Conservation (phyloP, 495 filamentous ascomycete species). For the Aspergillus hancockii region DNA sequence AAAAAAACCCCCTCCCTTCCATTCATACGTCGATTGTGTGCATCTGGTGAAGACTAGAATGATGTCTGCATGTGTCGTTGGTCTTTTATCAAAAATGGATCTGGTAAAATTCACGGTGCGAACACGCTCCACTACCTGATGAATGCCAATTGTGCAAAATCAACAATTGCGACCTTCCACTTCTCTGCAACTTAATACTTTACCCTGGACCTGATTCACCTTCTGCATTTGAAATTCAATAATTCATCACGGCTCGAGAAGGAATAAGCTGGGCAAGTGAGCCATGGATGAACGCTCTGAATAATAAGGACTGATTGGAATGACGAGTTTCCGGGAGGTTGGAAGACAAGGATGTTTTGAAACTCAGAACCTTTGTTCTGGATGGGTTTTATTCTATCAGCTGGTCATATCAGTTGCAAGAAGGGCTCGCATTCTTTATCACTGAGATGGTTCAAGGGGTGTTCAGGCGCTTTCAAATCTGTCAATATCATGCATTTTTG, state of each 20-base stretch:
- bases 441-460: conserved; percentile 17
- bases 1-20: conserved; percentile 15
- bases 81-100: conserved; percentile 2
- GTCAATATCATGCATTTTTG: conserved; percentile 16
- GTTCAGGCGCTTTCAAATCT: not conserved
- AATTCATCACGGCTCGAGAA: not conserved
- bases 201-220: conserved; percentile 1
- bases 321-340: not conserved
- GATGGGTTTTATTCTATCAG: conserved; percentile 11
- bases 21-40: conserved; percentile 19
- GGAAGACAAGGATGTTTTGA: not conserved
- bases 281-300: not conserved
- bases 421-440: conserved; percentile 10
- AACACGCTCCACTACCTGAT: not conserved
- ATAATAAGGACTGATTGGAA: conserved; percentile 5
- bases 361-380: not conserved
- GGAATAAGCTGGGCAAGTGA: not conserved
- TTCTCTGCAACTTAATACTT: not conserved
- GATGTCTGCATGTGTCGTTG: conserved; percentile 2
- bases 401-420: conserved; percentile 5
- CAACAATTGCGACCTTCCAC: conserved; percentile 7
- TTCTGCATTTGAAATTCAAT: not conserved
- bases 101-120: conserved; percentile 7
- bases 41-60: not conserved
- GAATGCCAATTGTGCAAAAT: conserved; percentile 8